Evolutionary conservation across 2,329 filamentous ascomycete genomes (phyloP).

Genomic region (Neofusicoccum cordaticola): DNA sequence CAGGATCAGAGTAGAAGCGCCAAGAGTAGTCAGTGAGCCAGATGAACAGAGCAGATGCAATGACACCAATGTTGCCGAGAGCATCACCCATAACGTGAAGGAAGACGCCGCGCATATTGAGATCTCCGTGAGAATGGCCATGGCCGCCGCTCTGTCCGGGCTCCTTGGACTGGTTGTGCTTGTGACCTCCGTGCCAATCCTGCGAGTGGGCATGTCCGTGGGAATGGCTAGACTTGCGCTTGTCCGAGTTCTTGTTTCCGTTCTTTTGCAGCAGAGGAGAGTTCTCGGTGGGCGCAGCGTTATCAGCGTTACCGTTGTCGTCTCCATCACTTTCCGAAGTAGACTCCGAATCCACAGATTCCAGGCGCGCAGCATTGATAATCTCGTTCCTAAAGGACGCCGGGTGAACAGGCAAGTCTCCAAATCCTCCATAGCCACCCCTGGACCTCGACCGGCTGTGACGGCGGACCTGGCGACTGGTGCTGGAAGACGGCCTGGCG

Average conservation of each 20-base stretch:
- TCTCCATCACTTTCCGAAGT: slow-evolving; percentile 53
- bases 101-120: slow-evolving; percentile 86
- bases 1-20: slow-evolving; percentile 85
- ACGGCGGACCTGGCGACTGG: background rate
- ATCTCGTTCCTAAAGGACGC: slow-evolving; percentile 90
- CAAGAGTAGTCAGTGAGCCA: slow-evolving; percentile 82
- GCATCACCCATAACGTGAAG: slow-evolving; percentile 75
- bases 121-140: slow-evolving; percentile 77
- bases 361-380: slow-evolving; percentile 72
- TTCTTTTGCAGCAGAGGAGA: slow-evolving; percentile 37
- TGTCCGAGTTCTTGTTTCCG: slow-evolving; percentile 26
- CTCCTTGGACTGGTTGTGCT: slow-evolving; percentile 75
- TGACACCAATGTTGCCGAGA: slow-evolving; percentile 82
- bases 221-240: slow-evolving; percentile 17
- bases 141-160: slow-evolving; percentile 54
- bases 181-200: slow-evolving; percentile 64
- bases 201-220: slow-evolving; percentile 27
- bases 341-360: slow-evolving; percentile 53
- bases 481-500: background rate
- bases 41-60: slow-evolving; percentile 78
- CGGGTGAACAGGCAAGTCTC: slow-evolving; percentile 78
- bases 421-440: slow-evolving; percentile 47
- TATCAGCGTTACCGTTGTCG: slow-evolving; percentile 34
- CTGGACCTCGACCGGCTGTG: slow-evolving; percentile 59
- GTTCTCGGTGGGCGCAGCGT: slow-evolving; percentile 40